Percentiles rank a stretch among this genome's conserved stretches.
Conservation (phyloP, 2,329 filamentous ascomycete genomes). For the Trichoderma simmonsii region DNA sequence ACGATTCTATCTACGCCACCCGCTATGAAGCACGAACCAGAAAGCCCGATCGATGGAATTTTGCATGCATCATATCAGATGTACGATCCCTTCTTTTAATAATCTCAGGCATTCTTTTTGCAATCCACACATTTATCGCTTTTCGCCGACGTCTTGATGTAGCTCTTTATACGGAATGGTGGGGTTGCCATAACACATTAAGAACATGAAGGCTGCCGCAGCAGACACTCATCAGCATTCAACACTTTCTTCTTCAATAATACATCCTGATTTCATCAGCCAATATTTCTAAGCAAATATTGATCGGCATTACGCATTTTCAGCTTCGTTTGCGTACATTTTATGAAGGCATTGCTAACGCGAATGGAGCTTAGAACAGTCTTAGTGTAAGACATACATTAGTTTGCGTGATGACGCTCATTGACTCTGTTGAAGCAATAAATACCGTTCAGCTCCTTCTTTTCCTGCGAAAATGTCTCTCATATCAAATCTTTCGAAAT, state of each 20-base stretch:
- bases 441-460: not conserved
- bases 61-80: not conserved
- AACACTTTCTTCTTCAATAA: not conserved
- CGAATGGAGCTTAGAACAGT: not conserved
- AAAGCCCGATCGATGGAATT: not conserved
- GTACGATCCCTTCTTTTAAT: not conserved
- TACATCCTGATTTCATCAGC: not conserved
- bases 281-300: not conserved
- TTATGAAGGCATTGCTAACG: not conserved
- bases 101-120: not conserved
- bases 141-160: not conserved
- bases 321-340: not conserved
- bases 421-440: not conserved
- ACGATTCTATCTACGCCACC: not conserved
- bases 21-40: not conserved
- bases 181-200: not conserved
- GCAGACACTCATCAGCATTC: not conserved
- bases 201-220: not conserved
- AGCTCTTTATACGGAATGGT: not conserved
- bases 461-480: not conserved
- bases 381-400: slow-evolving; percentile 5
- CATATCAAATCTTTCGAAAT: not conserved
- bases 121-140: not conserved
- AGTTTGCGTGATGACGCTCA: not conserved
- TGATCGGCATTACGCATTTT: not conserved